These are phyloP conservation scores for Diaporthe batatas DNA, from an alignment of 2,329 filamentous ascomycete genomes.

Conservation along the genomic window DNA sequence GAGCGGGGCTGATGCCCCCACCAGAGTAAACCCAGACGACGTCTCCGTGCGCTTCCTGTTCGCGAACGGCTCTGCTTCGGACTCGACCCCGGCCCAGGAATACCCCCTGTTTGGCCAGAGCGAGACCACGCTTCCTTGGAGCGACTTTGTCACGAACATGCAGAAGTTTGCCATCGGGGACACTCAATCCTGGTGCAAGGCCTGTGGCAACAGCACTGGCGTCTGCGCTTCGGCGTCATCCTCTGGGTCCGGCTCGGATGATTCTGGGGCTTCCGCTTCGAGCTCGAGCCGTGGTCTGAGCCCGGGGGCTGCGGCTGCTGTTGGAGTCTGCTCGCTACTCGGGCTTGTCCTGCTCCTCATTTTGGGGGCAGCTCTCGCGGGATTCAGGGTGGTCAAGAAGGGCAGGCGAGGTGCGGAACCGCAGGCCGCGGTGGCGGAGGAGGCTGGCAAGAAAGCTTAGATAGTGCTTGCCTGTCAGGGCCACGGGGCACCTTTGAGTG, in stretches of 20 bases:
- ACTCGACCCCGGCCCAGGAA: constrained; percentile 61
- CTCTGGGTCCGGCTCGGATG: constrained; percentile 47
- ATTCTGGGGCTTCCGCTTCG: constrained; percentile 25
- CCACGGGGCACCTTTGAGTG: not conserved
- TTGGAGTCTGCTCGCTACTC: constrained; percentile 36
- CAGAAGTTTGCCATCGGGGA: constrained; percentile 75
- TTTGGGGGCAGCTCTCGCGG: constrained; percentile 34
- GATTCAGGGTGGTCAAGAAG: constrained; percentile 38
- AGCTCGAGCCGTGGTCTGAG: constrained; percentile 32
- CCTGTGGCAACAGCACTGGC: constrained; percentile 80
- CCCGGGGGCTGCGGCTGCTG: constrained; percentile 34
- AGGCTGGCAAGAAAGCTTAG: constrained; percentile 36
- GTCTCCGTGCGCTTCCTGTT: constrained; percentile 73
- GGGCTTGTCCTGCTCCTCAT: constrained; percentile 34
- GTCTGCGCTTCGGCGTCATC: constrained; percentile 65
- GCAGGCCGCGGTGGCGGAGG: not conserved
- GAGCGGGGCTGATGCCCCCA: constrained; percentile 52
- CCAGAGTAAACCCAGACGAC: constrained; percentile 52
- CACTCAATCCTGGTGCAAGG: constrained; percentile 77
- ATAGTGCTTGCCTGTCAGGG: not conserved
- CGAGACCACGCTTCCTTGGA: constrained; percentile 73
- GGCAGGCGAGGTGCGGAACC: constrained; percentile 3
- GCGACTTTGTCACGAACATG: constrained; percentile 74
- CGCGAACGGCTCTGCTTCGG: constrained; percentile 67
- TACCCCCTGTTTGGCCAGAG: constrained; percentile 73